Base-by-base conservation (phyloP, 495 filamentous ascomycete species). In the Poronia punctata region DNA sequence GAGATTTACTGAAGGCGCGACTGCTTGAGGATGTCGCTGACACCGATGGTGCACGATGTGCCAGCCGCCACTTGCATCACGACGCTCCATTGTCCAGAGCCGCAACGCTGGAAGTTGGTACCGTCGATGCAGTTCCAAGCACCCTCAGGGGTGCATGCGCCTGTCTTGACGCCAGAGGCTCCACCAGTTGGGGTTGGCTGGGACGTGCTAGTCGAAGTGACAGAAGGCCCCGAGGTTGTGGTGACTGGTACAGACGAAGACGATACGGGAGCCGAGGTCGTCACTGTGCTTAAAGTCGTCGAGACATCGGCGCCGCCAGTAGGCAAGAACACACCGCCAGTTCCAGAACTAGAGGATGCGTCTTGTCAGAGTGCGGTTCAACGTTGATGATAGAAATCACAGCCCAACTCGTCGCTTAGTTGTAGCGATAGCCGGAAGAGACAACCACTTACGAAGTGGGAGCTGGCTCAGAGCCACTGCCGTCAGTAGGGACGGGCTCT, bases 71-170 rank as follows among this genome's bases (percentile, higher is more conserved):
- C 61, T 22, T 61, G 50, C 38, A 76, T 65, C 16, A 62, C 38
- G 5, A 41, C 52, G 7, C 77, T 72, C 82, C 81, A 84, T 22
- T 55, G 39, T 5, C 82, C 81, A 17, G 62, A 70, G 8, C 79
- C 81, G 46, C 82, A 86, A 46, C 80, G 71, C 57, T 79, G 75
- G 66, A 74, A 86, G 11, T 68, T 65, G 6, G 57, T 64, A 38
- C 80, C 81, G 19, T 53, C 63, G 23, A 83, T 31, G 56, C 82
- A 86, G 64, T 83, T 81, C 79, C 79, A 84, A 28, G 57, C 52
- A 38, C 71, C 74, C 51, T 80, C 75, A 28, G 57, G 31, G 17
- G 53, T 62, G 65, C 76, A 79, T 17, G 72, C 65, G 5, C 50
- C 44, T 1, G 56, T 34, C 26, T 57, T 43, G 11, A 30, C 39